Conservation (phyloP, 805 yeast genomes). For the Lachancea dasiensis region DNA sequence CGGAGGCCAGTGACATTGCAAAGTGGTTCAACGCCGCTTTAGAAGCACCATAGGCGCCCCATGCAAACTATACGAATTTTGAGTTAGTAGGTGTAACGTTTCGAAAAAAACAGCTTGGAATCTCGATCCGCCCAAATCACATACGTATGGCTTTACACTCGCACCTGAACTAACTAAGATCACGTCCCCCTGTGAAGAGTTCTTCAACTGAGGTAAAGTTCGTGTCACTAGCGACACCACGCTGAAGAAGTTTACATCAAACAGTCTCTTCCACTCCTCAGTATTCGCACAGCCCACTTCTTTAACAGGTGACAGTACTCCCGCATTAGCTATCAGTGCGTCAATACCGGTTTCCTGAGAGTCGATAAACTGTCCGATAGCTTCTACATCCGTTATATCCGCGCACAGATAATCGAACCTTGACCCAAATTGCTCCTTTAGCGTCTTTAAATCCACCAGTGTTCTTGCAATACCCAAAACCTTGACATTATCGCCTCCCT, state of each 20-base stretch:
- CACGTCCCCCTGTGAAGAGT: slow-evolving; percentile 48
- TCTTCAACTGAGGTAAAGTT: slow-evolving; percentile 52
- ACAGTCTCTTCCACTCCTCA: slow-evolving; percentile 54
- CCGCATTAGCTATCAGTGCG: slow-evolving; percentile 72
- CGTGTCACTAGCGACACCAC: slow-evolving; percentile 51
- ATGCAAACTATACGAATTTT: slow-evolving; percentile 46
- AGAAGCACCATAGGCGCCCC: slow-evolving; percentile 90
- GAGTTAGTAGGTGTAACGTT: slow-evolving; percentile 1
- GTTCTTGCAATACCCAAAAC: slow-evolving; percentile 65
- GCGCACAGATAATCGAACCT: slow-evolving; percentile 50
- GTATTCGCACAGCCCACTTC: slow-evolving; percentile 38
- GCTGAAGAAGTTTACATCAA: slow-evolving; percentile 74
- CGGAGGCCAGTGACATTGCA: slow-evolving; percentile 58
- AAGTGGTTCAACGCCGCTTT: slow-evolving; percentile 88
- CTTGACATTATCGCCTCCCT: slow-evolving; percentile 42
- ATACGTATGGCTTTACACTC: slow-evolving; percentile 46
- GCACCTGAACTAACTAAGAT: slow-evolving; percentile 92
- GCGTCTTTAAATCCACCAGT: slow-evolving; percentile 38
- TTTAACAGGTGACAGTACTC: slow-evolving; percentile 74
- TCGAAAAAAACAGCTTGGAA: not conserved
- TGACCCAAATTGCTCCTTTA: slow-evolving; percentile 43
- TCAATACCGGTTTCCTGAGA: slow-evolving; percentile 53
- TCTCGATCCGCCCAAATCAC: slow-evolving; percentile 11
- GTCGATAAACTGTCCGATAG: slow-evolving; percentile 34
- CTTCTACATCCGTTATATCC: slow-evolving; percentile 46